Conservation (phyloP, 176 grass and related monocot species). For the Phragmites australis region DNA sequence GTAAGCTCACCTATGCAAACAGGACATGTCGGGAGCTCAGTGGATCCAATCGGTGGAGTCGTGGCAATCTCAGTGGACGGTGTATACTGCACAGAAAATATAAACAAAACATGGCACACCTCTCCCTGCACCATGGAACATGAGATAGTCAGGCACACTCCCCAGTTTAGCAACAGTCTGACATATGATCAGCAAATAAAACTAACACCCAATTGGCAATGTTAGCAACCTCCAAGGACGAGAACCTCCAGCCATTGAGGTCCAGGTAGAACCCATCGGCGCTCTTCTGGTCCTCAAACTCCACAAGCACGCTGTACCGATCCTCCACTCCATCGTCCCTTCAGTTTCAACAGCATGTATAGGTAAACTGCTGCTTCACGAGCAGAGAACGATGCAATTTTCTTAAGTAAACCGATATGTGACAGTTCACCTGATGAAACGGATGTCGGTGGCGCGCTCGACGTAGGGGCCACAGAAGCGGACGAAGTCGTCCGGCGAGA, state of each 20-base stretch:
- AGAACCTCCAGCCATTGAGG: constrained; percentile 93
- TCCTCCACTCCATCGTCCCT: constrained; percentile 79
- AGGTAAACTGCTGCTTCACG: background rate
- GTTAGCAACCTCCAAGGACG: constrained; percentile 61
- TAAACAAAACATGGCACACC: constrained; percentile 86
- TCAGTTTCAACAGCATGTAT: background rate
- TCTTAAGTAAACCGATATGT: too few species aligned
- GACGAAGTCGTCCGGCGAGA: constrained; percentile 81
- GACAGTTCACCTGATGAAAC: constrained; percentile 64
- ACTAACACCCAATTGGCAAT: background rate
- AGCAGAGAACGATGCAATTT: background rate
- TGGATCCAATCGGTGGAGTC: constrained; percentile 68
- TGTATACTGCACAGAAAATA: constrained; percentile 71
- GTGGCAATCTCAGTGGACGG: constrained; percentile 52
- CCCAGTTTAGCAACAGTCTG: constrained; percentile 7
- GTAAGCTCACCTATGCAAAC: constrained; percentile 80
- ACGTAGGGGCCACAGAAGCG: constrained; percentile 77
- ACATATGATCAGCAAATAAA: constrained; percentile 25
- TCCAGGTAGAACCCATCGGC: constrained; percentile 84
- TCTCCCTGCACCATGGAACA: constrained; percentile 59
- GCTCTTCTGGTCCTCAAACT: constrained; percentile 83
- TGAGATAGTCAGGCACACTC: background rate
- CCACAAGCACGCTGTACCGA: constrained; percentile 85
- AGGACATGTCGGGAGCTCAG: constrained; percentile 82
- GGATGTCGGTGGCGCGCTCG: constrained; percentile 55